These are phyloP conservation scores for Bullera alba DNA, from an alignment of 768 basidiomycete species.

Conservation along the genomic window DNA sequence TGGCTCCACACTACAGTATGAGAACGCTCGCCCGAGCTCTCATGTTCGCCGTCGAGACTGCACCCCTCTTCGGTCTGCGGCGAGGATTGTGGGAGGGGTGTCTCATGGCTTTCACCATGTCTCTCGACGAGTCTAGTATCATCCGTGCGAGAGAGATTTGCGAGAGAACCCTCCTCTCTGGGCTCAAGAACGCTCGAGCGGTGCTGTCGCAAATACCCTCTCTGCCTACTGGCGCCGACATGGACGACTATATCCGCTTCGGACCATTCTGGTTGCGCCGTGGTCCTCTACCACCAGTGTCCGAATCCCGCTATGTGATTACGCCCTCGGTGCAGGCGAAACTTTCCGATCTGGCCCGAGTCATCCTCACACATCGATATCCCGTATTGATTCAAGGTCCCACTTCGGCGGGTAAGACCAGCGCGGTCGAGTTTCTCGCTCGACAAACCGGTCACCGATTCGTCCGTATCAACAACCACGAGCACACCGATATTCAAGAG, in stretches of 20 bases:
- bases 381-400: constrained; percentile 97
- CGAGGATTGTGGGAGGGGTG: constrained; percentile 93
- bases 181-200: constrained; percentile 72
- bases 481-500: constrained; percentile 98
- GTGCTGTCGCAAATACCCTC: constrained; percentile 64
- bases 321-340: constrained; percentile 93
- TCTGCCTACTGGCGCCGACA: constrained; percentile 51
- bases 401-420: constrained; percentile 95
- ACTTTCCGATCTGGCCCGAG: constrained; percentile 86
- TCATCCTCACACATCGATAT: constrained; percentile 77
- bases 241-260: constrained; percentile 65
- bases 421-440: constrained; percentile 91
- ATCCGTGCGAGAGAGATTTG: constrained; percentile 62
- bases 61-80: constrained; percentile 67
- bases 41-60: constrained; percentile 78
- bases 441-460: constrained; percentile 87
- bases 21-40: constrained; percentile 85
- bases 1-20: constrained; percentile 93
- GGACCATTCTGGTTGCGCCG: constrained; percentile 85
- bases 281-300: constrained; percentile 59
- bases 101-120: constrained; percentile 97
- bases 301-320: constrained; percentile 75
- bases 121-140: constrained; percentile 67
- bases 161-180: constrained; percentile 67
- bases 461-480: constrained; percentile 98